These are phyloP conservation scores for Hemileccinum impolitum DNA, from an alignment of 768 basidiomycete species.

Conservation along the genomic window DNA sequence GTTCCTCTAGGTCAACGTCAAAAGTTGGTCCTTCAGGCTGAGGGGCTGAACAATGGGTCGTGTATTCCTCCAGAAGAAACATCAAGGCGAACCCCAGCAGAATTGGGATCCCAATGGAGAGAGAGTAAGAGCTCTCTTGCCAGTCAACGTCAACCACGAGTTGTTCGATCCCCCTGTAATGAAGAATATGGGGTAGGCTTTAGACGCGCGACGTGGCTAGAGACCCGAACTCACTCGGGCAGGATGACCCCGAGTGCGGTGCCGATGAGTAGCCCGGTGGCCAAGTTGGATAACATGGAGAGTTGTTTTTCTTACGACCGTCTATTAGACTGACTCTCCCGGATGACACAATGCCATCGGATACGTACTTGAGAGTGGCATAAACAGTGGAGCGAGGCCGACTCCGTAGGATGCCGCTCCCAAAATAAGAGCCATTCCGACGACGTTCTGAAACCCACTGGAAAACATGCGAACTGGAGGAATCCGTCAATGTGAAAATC, in stretches of 20 bases:
- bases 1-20: conserved; percentile 61
- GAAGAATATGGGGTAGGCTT: neutral
- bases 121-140: conserved; percentile 42
- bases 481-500: neutral
- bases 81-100: conserved; percentile 55
- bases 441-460: conserved; percentile 20
- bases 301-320: conserved; percentile 44
- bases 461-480: conserved; percentile 18
- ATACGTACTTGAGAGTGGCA: conserved; percentile 61
- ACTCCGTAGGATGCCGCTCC: conserved; percentile 62
- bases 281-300: conserved; percentile 51
- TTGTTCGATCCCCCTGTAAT: conserved; percentile 69
- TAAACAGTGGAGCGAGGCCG: conserved; percentile 74
- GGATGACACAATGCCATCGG: neutral
- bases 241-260: conserved; percentile 90
- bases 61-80: conserved; percentile 64
- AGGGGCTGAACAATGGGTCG: conserved; percentile 27
- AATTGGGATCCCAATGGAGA: conserved; percentile 59
- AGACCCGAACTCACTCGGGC: conserved; percentile 68
- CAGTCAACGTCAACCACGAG: conserved; percentile 36
- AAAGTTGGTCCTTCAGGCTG: conserved; percentile 34
- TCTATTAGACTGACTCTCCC: conserved; percentile 16
- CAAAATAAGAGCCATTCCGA: conserved; percentile 54
- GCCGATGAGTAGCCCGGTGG: conserved; percentile 84
- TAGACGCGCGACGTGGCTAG: neutral